Conservation (phyloP, 495 filamentous ascomycete species). For the Evansstolkia leycettana region DNA sequence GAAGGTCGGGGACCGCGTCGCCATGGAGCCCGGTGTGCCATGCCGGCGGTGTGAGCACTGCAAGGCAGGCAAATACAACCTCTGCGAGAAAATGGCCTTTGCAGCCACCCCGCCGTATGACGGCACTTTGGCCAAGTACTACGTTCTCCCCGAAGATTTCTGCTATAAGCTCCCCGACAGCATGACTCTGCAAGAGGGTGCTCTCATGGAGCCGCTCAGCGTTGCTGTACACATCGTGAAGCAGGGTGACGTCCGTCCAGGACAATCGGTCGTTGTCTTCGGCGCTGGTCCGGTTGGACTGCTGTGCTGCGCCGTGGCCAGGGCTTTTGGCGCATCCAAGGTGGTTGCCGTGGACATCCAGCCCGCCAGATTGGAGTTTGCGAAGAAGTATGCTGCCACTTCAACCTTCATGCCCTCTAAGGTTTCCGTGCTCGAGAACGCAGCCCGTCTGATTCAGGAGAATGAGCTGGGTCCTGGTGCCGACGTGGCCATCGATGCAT, state of each 20-base stretch:
- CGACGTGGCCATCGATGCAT: slow-evolving; percentile 46
- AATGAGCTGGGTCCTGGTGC: slow-evolving; percentile 35
- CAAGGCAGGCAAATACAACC: slow-evolving; percentile 39
- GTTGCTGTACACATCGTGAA: slow-evolving; percentile 43
- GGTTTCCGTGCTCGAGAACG: slow-evolving; percentile 25
- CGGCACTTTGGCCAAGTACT: slow-evolving; percentile 44
- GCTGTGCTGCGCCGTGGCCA: slow-evolving; percentile 41
- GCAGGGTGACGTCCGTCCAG: slow-evolving; percentile 29
- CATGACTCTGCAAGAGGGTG: slow-evolving; percentile 37
- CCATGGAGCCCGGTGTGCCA: slow-evolving; percentile 41
- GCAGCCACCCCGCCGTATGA: slow-evolving; percentile 43
- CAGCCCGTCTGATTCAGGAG: slow-evolving; percentile 26
- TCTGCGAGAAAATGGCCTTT: slow-evolving; percentile 40
- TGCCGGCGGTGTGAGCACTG: slow-evolving; percentile 42
- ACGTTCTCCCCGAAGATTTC: slow-evolving; percentile 41
- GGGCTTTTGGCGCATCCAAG: slow-evolving; percentile 37
- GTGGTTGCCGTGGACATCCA: slow-evolving; percentile 45
- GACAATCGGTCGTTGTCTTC: slow-evolving; percentile 41
- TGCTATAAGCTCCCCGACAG: slow-evolving; percentile 38
- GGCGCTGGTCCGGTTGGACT: slow-evolving; percentile 44
- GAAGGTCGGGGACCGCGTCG: slow-evolving; percentile 36
- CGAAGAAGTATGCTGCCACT: slow-evolving; percentile 32
- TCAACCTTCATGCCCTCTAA: slow-evolving; percentile 28
- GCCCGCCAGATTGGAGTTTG: slow-evolving; percentile 37
- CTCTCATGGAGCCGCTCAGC: slow-evolving; percentile 41